Evolutionary conservation across 164 flowering plant species (phyloP), one percentile per base, ranked within the genome.

Genomic region (Protea cynaroides): DNA sequence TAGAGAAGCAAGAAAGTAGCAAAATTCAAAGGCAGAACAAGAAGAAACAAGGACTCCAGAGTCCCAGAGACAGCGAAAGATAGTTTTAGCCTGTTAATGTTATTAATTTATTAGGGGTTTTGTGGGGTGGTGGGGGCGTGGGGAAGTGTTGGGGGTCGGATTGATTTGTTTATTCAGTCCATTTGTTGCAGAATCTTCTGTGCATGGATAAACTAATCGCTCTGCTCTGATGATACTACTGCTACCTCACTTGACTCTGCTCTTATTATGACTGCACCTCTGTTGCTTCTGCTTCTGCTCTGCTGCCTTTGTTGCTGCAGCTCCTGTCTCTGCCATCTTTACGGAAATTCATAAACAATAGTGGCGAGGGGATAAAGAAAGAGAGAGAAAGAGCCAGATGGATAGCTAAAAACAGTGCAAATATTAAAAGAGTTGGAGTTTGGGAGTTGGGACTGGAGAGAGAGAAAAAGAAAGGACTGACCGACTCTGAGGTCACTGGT

Each of bases 171-270:
- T 79, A 76, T 78, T 81, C 68, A 80, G 81, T 74, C 81, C 81
- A 83, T 79, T 73, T 71, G 71, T 69, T 82, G 84, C 87, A 85
- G 86, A 81, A 79, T 80, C 86, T 83, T 79, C 80, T 80, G 82
- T 74, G 76, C 80, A 76, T 78, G 78, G 75, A 78, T 78, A 81
- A 73, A 82, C 80, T 67, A 80, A 77, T 74, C 84, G 84, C 77
- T 79, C 77, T 73, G 84, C 76, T 78, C 77, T 71, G 81, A 81
- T 77, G 65, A 72, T 36, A 71, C 61, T 69, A 72, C 69, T 62
- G 63, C 62, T 43, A 40, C 68, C 54, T 69, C 73, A 64, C 66
- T 69, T 51, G 65, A 65, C 58, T 52, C 66, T 71, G 69, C 61
- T 60, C 37, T 29, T 72, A 68, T 80, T 69, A 76, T 79, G 81